phyloP scores from a whole-genome alignment of 1,139 yeast genomes.

The Suhomyces bribrorum region DNA sequence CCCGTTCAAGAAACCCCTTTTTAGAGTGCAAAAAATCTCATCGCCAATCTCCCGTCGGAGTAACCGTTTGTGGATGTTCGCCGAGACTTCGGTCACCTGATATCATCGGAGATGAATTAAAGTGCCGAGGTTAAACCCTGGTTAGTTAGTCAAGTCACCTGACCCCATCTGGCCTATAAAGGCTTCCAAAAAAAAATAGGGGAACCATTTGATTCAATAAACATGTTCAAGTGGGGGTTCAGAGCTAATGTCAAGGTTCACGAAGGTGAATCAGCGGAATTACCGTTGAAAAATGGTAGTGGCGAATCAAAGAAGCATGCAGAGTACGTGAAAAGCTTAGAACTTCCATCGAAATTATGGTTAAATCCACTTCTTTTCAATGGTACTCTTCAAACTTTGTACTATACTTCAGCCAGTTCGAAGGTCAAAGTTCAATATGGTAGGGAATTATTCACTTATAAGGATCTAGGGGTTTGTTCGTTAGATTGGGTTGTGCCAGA shows the following conservation, averaged over 20 bases:
- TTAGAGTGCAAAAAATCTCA: too few relatives aligned
- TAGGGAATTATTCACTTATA: conserved; percentile 62
- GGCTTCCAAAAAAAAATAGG: too few relatives aligned
- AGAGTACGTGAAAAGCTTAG: conserved; percentile 27
- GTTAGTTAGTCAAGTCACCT: too few relatives aligned
- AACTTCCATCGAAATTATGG: conserved; percentile 40
- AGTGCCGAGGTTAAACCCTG: too few relatives aligned
- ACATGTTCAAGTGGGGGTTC: conserved; percentile 39
- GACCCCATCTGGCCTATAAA: too few relatives aligned
- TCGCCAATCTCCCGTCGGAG: neutral
- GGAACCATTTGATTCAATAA: too few relatives aligned
- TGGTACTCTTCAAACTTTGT: conserved; percentile 76
- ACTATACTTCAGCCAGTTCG: conserved; percentile 55
- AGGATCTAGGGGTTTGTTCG: conserved; percentile 69
- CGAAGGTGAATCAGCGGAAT: conserved; percentile 22
- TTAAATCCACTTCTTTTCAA: conserved; percentile 66
- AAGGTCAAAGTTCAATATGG: conserved; percentile 70
- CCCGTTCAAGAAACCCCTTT: too few relatives aligned
- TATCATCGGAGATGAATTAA: too few relatives aligned
- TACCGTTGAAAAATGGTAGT: conserved; percentile 17
- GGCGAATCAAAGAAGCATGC: conserved; percentile 22
- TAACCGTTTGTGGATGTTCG: neutral
- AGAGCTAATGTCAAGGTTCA: conserved; percentile 37
- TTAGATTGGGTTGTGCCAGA: conserved; percentile 75
- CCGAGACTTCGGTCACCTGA: neutral